Evolutionary conservation across 495 filamentous ascomycete genomes (phyloP).

Genomic region (Cercophora samala): DNA sequence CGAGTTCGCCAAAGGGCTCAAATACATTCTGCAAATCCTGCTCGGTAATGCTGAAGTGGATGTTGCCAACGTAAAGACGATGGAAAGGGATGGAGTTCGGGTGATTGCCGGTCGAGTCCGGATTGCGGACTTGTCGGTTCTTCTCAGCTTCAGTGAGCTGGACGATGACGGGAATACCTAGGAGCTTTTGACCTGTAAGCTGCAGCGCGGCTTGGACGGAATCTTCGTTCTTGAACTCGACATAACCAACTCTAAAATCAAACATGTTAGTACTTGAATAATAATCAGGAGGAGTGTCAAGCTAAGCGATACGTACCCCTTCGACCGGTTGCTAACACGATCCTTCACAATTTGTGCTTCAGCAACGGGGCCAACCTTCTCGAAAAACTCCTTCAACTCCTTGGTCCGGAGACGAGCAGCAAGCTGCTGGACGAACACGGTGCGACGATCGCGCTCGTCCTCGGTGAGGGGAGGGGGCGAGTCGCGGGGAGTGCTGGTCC

Average conservation of each 20-base stretch:
- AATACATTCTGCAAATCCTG: conserved; percentile 94
- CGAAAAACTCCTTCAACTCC: conserved; percentile 92
- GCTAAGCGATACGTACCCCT: conserved; percentile 67
- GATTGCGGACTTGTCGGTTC: conserved; percentile 90
- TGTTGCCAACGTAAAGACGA: conserved; percentile 97
- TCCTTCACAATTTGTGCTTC: conserved; percentile 99
- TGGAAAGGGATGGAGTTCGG: conserved; percentile 86
- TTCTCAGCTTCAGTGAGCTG: conserved; percentile 99
- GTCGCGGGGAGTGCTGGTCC: conserved; percentile 53
- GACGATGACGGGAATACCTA: conserved; percentile 98
- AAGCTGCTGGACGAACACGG: conserved; percentile 97
- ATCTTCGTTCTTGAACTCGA: conserved; percentile 97
- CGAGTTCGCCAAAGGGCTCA: conserved; percentile 95
- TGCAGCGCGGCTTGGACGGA: conserved; percentile 91
- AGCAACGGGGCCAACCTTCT: conserved; percentile 92
- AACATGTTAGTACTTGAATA: conserved; percentile 33
- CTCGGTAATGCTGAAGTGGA: conserved; percentile 99
- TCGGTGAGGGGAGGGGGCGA: conserved; percentile 69
- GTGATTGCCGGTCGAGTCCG: conserved; percentile 62
- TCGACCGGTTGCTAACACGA: conserved; percentile 90
- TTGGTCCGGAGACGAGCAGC: conserved; percentile 87
- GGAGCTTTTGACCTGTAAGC: conserved; percentile 96
- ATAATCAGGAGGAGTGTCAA: background rate
- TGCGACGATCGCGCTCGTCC: conserved; percentile 93
- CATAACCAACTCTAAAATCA: conserved; percentile 82